A percentile compares a stretch with the other conserved stretches of the same genome.
Conservation (phyloP, 306 rosid genomes). For the Cucurbita argyrosperma region DNA sequence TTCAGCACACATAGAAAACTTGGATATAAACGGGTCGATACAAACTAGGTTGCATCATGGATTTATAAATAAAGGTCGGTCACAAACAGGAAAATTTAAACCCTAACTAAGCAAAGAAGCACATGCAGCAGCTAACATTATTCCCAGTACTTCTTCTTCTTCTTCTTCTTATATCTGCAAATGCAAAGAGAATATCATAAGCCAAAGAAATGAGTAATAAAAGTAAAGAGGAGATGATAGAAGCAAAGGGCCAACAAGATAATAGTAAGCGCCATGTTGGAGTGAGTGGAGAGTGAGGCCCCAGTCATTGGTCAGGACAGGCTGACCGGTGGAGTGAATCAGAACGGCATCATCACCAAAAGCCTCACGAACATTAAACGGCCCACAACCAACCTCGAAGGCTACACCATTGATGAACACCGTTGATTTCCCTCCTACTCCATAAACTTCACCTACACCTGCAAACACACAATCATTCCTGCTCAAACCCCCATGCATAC, state of each 20-base stretch:
- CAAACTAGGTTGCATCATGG: background rate
- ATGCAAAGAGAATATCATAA: background rate
- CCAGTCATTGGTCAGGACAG: slow-evolving; percentile 77
- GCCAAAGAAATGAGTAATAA: background rate
- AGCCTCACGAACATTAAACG: slow-evolving; percentile 71
- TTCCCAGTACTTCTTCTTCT: background rate
- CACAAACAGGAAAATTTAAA: background rate
- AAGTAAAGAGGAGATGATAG: background rate
- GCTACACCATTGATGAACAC: slow-evolving; percentile 85
- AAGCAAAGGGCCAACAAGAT: slow-evolving; percentile 28
- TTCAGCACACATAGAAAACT: background rate
- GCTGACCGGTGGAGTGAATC: slow-evolving; percentile 65
- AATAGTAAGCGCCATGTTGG: slow-evolving; percentile 66
- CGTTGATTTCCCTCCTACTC: slow-evolving; percentile 33
- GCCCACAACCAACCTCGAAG: slow-evolving; percentile 57
- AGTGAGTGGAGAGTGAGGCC: slow-evolving; percentile 78
- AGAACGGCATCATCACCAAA: slow-evolving; percentile 73
- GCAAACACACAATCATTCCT: slow-evolving; percentile 10
- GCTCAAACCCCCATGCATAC: slow-evolving; percentile 61
- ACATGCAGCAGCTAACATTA: background rate
- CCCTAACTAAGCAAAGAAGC: background rate
- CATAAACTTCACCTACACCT: slow-evolving; percentile 30
- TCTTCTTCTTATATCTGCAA: background rate
- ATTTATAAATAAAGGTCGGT: background rate
- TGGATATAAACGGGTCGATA: background rate